Base-by-base conservation (phyloP, 2,329 filamentous ascomycete genomes). In the Sclerotinia nivalis region DNA sequence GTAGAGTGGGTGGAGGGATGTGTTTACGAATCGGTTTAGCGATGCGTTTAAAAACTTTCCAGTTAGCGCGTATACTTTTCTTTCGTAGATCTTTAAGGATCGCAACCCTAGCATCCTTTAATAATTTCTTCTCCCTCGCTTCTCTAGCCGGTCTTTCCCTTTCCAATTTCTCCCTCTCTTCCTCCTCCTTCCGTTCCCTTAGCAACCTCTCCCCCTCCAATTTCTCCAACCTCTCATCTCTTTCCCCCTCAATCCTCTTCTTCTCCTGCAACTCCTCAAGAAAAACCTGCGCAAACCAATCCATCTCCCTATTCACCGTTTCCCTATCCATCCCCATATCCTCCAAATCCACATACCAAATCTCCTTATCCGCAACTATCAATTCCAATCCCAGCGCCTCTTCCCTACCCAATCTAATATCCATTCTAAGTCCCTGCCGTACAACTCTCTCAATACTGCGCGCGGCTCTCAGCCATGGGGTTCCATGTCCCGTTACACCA, bases 261-360 rank as follows among this genome's bases (percentile, higher is more conserved):
- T 22, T n/a, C 5, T n/a, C 22, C 15, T 59, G 43, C 6, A 45
- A 25, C 13, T 67, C 54, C 4, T 47, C 54, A 2, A 64, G 12
- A n/a, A 55, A 47, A 2, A 65, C 10, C 6, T 20, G 43, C 25
- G n/a, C 37, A 28, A 64, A 69, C 49, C 59, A 69, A 69, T 69
- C 67, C 67, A 69, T 69, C 67, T 69, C 67, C 12, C 67, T 50
- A 37, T 55, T 1, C n/a, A 69, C 67, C 31, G 37, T 40, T 1
- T 55, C 59, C 22, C 49, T 10, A 25, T 50, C 47, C 49, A 69
- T 45, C 2, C 49, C 58, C 59, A 69, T 47, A 2, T 54, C 10
- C 7, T 65, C 40, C 25, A 69, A 69, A 65, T 69, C 37, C 6
- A 62, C 67, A 40, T 47, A 69, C 59, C 67, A 69, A 47, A 69